Conservation (phyloP, 306 rosid genomes). For the Glycine latifolia region DNA sequence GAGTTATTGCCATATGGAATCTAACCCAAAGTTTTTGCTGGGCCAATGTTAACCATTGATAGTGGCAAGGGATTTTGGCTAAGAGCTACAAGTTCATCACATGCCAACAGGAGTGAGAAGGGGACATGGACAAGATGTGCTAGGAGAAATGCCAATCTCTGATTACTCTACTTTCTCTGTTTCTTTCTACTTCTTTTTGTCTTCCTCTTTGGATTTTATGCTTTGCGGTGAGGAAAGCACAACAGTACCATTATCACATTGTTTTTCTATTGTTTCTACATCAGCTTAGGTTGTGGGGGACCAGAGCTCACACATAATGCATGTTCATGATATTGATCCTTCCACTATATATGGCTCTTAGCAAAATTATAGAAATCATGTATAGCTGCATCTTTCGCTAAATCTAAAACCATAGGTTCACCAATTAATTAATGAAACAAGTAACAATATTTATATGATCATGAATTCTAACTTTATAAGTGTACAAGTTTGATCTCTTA, state of each 20-base stretch:
- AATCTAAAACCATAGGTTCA: conserved; percentile 11
- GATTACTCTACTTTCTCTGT: conserved; percentile 50
- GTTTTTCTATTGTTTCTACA: conserved; percentile 12
- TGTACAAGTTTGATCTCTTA: neutral
- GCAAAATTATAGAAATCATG: neutral
- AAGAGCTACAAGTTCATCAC: conserved; percentile 55
- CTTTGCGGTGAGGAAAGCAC: conserved; percentile 52
- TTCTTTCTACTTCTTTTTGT: conserved; percentile 57
- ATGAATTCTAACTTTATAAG: neutral
- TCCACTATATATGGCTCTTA: conserved; percentile 48
- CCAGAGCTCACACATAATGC: conserved; percentile 47
- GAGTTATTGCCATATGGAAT: conserved; percentile 44
- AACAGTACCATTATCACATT: conserved; percentile 37
- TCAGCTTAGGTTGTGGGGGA: conserved; percentile 44
- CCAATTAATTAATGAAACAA: conserved; percentile 25
- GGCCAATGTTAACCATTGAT: conserved; percentile 53
- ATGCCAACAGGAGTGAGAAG: conserved; percentile 54
- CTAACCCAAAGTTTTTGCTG: conserved; percentile 45
- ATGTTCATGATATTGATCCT: conserved; percentile 53
- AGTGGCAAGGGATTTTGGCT: conserved; percentile 38
- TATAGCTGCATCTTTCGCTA: conserved; percentile 33
- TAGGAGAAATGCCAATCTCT: conserved; percentile 54
- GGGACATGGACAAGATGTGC: conserved; percentile 76
- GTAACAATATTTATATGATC: neutral
- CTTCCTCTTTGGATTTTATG: conserved; percentile 55